Evolutionary conservation across 345 rosid species (phyloP), one percentile per base, ranked within the genome.

Genomic region (Eutrema heterophyllum): DNA sequence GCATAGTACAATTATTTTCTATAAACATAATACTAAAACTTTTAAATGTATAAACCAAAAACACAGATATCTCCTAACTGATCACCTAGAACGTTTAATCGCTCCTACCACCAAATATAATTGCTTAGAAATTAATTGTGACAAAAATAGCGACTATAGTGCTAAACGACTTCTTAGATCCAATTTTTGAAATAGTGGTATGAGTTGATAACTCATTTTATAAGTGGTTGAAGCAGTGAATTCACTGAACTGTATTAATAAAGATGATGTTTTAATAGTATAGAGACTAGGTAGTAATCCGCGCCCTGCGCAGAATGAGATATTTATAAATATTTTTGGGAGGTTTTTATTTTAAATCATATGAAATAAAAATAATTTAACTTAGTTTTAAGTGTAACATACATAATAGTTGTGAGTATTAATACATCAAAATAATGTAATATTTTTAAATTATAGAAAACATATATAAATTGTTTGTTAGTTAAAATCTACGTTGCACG

Each of bases 201-300:
- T 68, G 43, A 32, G 44, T 43, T 69, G 73, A 69, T 59, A 21
- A 46, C 36, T 58, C 45, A 24, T 24, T 57, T n/a, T 56, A 26
- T 12, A 26, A 70, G 38, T 27, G 26, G 44, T 5, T 6, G 29
- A 59, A 10, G 26, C 8, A 36, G 9, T 38, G 0, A 44, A 13
- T 9, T 58, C 27, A 65, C 11, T 30, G 12, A 33, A 11, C 9
- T 9, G 39, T 14, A 7, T 9, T 26, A 15, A 35, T 32, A 35
- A 14, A 56, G 6, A 9, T 13, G 5, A 38, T 15, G 1, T 32
- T 14, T 5, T 16, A 46, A 44, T 2, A 13, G 59, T 56, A 26
- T 16, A 40, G 15, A 67, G 16, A n/a, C n/a, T n/a, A n/a, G n/a
- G n/a, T n/a, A n/a, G n/a, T n/a, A n/a, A n/a, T n/a, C n/a, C n/a